phyloP scores from a whole-genome alignment of 108 stramenopile species.

The Skeletonema menzelii region DNA sequence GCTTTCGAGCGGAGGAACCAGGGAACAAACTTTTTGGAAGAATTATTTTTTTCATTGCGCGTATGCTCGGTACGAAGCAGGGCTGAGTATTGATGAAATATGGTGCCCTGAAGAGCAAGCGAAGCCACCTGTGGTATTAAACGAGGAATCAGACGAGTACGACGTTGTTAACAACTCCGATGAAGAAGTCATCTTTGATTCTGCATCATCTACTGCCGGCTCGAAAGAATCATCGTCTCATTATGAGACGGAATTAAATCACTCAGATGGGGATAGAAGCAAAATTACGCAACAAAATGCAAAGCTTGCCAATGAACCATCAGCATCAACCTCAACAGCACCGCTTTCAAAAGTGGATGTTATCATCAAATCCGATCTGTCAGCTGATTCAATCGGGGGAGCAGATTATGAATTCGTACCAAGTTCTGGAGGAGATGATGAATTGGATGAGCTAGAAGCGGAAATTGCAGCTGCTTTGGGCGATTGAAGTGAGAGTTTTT shows the following conservation, averaged over 20 bases:
- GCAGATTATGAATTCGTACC: constrained; percentile 43
- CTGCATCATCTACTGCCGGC: background rate
- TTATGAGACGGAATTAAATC: background rate
- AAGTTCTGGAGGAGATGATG: constrained; percentile 31
- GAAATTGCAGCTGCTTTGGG: constrained; percentile 85
- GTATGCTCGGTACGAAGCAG: constrained; percentile 81
- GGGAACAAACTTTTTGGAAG: constrained; percentile 78
- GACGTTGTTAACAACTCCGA: constrained; percentile 20
- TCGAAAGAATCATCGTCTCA: constrained; percentile 6
- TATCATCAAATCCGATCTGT: constrained; percentile 1
- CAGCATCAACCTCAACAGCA: constrained; percentile 2
- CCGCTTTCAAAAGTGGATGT: constrained; percentile 18
- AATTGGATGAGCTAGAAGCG: constrained; percentile 83
- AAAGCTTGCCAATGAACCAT: constrained; percentile 4
- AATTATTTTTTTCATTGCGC: constrained; percentile 90
- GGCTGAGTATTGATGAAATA: constrained; percentile 87
- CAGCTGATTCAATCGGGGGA: constrained; percentile 45
- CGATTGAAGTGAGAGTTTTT: constrained; percentile 48
- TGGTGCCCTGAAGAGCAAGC: constrained; percentile 64
- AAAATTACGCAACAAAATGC: constrained; percentile 7
- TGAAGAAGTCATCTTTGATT: constrained; percentile 32
- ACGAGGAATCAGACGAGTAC: constrained; percentile 25
- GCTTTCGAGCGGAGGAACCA: constrained; percentile 58
- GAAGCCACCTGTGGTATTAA: background rate
- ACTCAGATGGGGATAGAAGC: background rate